These are phyloP conservation scores for Ambrosia artemisiifolia DNA, from an alignment of 129 eudicot genomes.

Conservation along the genomic window DNA sequence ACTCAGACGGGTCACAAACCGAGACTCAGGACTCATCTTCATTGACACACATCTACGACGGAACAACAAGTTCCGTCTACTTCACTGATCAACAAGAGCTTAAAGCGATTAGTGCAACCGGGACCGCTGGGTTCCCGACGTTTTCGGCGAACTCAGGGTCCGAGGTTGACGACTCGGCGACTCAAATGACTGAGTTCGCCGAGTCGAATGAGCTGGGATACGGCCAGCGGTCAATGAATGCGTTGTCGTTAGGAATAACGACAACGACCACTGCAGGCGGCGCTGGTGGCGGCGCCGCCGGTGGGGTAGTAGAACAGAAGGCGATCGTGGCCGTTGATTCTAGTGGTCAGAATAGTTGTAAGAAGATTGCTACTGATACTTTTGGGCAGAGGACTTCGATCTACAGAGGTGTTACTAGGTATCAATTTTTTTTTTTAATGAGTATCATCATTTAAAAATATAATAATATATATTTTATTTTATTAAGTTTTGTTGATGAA, in stretches of 20 bases:
- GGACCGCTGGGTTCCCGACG: conserved; percentile 54
- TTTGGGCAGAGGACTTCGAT: conserved; percentile 96
- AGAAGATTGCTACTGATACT: conserved; percentile 71
- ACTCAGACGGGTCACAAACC: conserved; percentile 44
- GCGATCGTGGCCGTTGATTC: conserved; percentile 52
- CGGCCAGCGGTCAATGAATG: conserved; percentile 39
- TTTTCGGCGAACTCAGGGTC: conserved; percentile 92
- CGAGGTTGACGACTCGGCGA: conserved; percentile 83
- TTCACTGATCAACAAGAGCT: conserved; percentile 59
- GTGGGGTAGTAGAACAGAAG: conserved; percentile 19
- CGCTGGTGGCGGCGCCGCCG: background rate
- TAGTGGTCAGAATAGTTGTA: conserved; percentile 38
- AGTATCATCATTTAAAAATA: background rate
- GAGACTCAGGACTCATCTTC: conserved; percentile 86
- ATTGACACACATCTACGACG: conserved; percentile 79
- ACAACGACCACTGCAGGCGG: background rate
- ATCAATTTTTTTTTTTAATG: background rate
- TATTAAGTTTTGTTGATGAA: background rate
- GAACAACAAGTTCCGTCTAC: conserved; percentile 35
- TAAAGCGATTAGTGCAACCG: conserved; percentile 25
- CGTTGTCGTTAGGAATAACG: conserved; percentile 52
- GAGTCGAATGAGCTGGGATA: conserved; percentile 64
- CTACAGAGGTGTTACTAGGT: conserved; percentile 97
- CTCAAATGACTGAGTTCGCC: conserved; percentile 43
- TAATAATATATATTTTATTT: background rate